Conservation (phyloP, 1,139 yeast species). For the Candida sanyaensis region DNA sequence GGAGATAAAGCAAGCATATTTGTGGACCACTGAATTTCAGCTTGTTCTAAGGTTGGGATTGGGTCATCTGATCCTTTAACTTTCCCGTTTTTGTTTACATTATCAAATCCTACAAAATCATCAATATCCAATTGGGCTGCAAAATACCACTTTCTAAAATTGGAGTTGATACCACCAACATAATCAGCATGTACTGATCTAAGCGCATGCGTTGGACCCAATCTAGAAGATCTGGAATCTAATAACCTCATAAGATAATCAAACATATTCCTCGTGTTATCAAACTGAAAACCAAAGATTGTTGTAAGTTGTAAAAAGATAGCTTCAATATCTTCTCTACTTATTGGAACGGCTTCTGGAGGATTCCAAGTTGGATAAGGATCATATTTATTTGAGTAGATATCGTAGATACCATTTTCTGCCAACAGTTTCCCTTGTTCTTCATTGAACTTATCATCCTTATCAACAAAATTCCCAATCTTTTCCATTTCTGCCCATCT, state of each 20-base stretch:
- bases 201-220: conserved; percentile 56
- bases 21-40: conserved; percentile 74
- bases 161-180: conserved; percentile 90
- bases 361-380: conserved; percentile 64
- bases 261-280: conserved; percentile 64
- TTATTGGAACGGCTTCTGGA: conserved; percentile 54
- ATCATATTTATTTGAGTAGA: conserved; percentile 41
- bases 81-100: conserved; percentile 40
- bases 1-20: conserved; percentile 59
- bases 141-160: conserved; percentile 94
- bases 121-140: conserved; percentile 90
- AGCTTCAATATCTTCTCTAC: conserved; percentile 54
- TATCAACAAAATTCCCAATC: conserved; percentile 24
- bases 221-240: conserved; percentile 72
- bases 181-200: conserved; percentile 68
- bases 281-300: conserved; percentile 71
- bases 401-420: conserved; percentile 41
- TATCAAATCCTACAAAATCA: conserved; percentile 75
- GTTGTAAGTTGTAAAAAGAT: conserved; percentile 52
- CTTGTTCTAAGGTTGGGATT: conserved; percentile 54
- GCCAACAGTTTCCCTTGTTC: conserved; percentile 34
- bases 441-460: conserved; percentile 21
- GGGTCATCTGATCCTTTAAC: conserved; percentile 39
- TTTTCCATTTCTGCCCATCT: conserved; percentile 45
- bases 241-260: conserved; percentile 92